These are phyloP conservation scores for Phyllosticta citribraziliensis DNA, from an alignment of 2,329 filamentous ascomycete genomes.

Conservation along the genomic window DNA sequence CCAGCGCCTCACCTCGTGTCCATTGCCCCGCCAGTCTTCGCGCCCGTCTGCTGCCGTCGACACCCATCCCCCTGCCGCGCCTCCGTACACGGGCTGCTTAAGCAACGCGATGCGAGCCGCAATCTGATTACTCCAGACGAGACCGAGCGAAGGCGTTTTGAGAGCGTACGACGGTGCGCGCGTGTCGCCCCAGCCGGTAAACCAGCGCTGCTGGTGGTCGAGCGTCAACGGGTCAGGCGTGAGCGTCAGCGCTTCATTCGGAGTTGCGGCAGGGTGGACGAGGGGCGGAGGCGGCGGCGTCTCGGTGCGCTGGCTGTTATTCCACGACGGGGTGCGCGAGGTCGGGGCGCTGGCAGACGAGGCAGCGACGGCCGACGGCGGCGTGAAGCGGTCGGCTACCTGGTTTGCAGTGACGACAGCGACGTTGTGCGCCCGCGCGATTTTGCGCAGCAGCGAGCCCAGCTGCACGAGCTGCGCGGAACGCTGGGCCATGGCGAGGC, in stretches of 20 bases:
- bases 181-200: constrained; percentile 67
- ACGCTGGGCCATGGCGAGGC: constrained; percentile 57
- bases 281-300: not conserved
- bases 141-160: constrained; percentile 79
- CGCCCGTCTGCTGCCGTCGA: constrained; percentile 21
- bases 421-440: constrained; percentile 65
- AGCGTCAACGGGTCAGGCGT: constrained; percentile 55
- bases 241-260: constrained; percentile 13
- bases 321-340: constrained; percentile 21
- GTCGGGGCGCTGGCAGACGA: constrained; percentile 1
- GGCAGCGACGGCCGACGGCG: not conserved
- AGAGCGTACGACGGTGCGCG: constrained; percentile 25
- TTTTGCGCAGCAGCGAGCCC: constrained; percentile 62
- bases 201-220: constrained; percentile 87
- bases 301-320: constrained; percentile 10
- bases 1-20: constrained; percentile 48
- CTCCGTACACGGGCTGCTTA: constrained; percentile 50
- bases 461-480: constrained; percentile 67
- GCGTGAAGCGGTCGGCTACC: constrained; percentile 75
- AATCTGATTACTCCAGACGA: constrained; percentile 88
- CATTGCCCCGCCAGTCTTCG: constrained; percentile 32
- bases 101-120: constrained; percentile 72
- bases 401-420: constrained; percentile 92
- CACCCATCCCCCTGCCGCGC: constrained; percentile 26
- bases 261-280: not conserved